Base-by-base conservation (phyloP, 192 early-diverging fungal genomes). In the Funneliformis geosporum region DNA sequence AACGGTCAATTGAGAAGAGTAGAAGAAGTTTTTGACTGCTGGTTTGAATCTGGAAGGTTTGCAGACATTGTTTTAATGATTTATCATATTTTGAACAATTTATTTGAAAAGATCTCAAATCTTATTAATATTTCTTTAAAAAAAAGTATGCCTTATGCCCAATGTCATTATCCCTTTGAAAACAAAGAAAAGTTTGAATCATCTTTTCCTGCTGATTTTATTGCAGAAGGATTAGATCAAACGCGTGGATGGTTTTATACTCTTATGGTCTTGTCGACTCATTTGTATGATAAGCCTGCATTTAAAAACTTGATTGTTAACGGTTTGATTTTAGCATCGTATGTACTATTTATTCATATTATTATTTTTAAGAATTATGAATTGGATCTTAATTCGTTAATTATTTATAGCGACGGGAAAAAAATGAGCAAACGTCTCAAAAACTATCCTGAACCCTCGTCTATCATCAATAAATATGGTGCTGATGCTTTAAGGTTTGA, bases 161-260 rank as follows among this genome's bases (percentile, higher is more conserved):
- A 98, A 86, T 92, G 96, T 84, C 98, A 99, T 88, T 99, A 98
- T 85, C 98, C 98, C 60, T 99, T 99, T 79, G 97, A 99, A 86
- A 98, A 98, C 87, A 86, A 94, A 87, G 94, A 96, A 67, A 85
- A 91, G 75, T 96, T 99, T 82, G 83, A 93, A 79, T 80, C 82
- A 23, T 90, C 90, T 16, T 99, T 99, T 94, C 98, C 98, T 8
- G 98, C 98, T 14, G 94, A 99, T 83, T 99, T 99, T 85, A 97
- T 99, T 82, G 95, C 97, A n/a, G 98, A 99, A 86, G 98, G 98
- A 80, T 85, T 99, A 60, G 98, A 99, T 85, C 98, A 99, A 87
- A 98, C 97, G 39, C 96, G 98, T 83, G 98, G 98, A 65, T 99
- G 98, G 98, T 99, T 99, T 93, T 99, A 99, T 86, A 98, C 98